Evolutionary conservation across 2,329 filamentous ascomycete species (phyloP).

Genomic region (Aspergillus hiratsukae): DNA sequence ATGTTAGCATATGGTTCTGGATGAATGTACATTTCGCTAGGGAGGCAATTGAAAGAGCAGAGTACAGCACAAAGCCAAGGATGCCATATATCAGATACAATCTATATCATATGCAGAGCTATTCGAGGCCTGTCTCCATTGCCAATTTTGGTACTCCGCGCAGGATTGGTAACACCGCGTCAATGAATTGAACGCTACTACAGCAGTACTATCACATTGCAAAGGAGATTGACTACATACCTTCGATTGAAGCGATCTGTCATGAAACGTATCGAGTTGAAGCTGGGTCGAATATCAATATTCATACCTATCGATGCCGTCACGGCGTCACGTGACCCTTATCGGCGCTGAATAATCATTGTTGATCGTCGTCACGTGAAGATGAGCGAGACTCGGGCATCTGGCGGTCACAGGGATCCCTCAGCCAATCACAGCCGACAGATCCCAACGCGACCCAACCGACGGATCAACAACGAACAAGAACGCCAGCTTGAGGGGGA

Average conservation of each 20-base stretch:
- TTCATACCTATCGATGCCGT: slow-evolving; percentile 1
- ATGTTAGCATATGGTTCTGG: not conserved
- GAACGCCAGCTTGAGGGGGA: slow-evolving; percentile 12
- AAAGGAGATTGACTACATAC: not conserved
- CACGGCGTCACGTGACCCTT: not conserved
- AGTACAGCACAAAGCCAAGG: not conserved
- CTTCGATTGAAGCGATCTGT: not conserved
- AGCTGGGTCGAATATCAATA: slow-evolving; percentile 1
- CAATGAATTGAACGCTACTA: not conserved
- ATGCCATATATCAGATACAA: not conserved
- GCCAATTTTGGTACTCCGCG: not conserved
- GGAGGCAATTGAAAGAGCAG: not conserved
- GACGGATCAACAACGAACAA: slow-evolving; percentile 30
- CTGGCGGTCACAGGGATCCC: slow-evolving; percentile 10
- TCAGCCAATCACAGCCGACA: slow-evolving; percentile 24
- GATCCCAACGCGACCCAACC: slow-evolving; percentile 33
- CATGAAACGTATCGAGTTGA: not conserved
- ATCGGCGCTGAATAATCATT: not conserved
- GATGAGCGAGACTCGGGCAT: slow-evolving; percentile 1
- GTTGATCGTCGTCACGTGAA: not conserved
- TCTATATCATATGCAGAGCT: not conserved
- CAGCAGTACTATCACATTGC: not conserved
- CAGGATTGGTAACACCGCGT: not conserved
- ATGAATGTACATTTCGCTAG: not conserved
- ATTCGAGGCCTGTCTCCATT: not conserved